Conservation (phyloP, 768 basidiomycete species). For the Pleurotus tuoliensis region DNA sequence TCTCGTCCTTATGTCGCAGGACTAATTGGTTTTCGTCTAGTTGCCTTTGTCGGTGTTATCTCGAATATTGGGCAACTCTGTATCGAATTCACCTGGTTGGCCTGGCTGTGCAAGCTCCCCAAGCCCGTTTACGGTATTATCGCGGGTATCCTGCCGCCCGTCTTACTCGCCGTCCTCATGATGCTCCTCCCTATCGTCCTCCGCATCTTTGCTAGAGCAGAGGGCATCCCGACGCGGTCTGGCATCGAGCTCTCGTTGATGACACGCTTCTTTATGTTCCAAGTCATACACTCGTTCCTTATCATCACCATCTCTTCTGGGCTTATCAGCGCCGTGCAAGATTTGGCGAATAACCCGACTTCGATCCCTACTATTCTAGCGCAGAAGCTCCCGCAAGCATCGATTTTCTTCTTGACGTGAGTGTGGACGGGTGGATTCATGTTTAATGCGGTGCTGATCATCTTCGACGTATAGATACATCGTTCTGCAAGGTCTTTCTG, state of each 20-base stretch:
- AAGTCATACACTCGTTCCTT: constrained; percentile 91
- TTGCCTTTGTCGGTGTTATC: constrained; percentile 80
- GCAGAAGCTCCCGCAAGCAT: constrained; percentile 71
- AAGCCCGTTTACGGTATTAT: constrained; percentile 72
- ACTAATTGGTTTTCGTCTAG: constrained; percentile 22
- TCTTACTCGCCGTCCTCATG: constrained; percentile 86
- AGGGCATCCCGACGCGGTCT: constrained; percentile 85
- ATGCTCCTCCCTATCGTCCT: constrained; percentile 81
- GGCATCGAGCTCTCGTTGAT: constrained; percentile 88
- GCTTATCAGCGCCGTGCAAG: constrained; percentile 65
- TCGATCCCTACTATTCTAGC: constrained; percentile 73
- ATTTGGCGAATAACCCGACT: constrained; percentile 62
- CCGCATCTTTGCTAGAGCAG: constrained; percentile 74
- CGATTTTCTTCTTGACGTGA: constrained; percentile 88
- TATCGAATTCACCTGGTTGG: constrained; percentile 60
- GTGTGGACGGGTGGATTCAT: constrained; percentile 14
- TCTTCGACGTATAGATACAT: constrained; percentile 49
- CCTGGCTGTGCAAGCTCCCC: constrained; percentile 80
- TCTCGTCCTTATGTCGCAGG: background rate
- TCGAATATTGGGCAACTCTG: constrained; percentile 80
- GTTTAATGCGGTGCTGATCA: background rate
- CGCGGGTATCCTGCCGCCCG: constrained; percentile 82
- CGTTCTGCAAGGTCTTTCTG: constrained; percentile 76
- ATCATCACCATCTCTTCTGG: constrained; percentile 85
- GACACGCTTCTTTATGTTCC: constrained; percentile 90